A percentile compares a stretch with the other conserved stretches of the same genome.
Conservation (phyloP, 2,329 filamentous ascomycete genomes). For the Zelopaecilomyces penicillatus region DNA sequence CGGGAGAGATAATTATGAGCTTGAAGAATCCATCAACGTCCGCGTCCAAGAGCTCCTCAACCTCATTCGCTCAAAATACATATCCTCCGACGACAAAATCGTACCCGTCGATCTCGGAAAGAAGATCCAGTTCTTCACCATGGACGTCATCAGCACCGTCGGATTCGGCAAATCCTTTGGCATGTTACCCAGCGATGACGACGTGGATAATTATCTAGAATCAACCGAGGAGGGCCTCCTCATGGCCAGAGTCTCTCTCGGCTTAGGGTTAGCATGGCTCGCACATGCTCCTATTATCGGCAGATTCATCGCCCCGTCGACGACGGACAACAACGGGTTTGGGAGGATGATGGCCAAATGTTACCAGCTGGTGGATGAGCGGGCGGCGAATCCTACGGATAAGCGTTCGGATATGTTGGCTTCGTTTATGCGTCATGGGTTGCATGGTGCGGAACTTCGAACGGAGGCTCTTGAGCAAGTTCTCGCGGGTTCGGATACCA, state of each 20-base stretch:
- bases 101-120: slow-evolving; percentile 36
- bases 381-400: slow-evolving; percentile 15
- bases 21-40: slow-evolving; percentile 41
- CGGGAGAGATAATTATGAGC: slow-evolving; percentile 41
- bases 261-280: slow-evolving; percentile 20
- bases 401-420: slow-evolving; percentile 31
- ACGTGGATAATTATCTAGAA: slow-evolving; percentile 33
- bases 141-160: slow-evolving; percentile 45
- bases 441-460: slow-evolving; percentile 24
- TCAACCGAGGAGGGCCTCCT: slow-evolving; percentile 25
- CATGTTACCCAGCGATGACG: slow-evolving; percentile 35
- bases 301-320: slow-evolving; percentile 18
- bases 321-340: slow-evolving; percentile 22
- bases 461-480: slow-evolving; percentile 24
- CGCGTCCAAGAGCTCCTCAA: slow-evolving; percentile 35
- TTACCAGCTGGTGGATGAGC: slow-evolving; percentile 20
- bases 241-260: slow-evolving; percentile 17
- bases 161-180: slow-evolving; percentile 43
- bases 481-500: slow-evolving; percentile 46
- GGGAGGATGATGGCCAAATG: slow-evolving; percentile 25
- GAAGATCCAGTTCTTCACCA: slow-evolving; percentile 41
- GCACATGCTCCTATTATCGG: slow-evolving; percentile 20
- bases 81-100: slow-evolving; percentile 20
- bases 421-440: slow-evolving; percentile 32
- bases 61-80: slow-evolving; percentile 37